Base-by-base conservation (phyloP, 1,139 yeast genomes). In the Hanseniaspora sp. region DNA sequence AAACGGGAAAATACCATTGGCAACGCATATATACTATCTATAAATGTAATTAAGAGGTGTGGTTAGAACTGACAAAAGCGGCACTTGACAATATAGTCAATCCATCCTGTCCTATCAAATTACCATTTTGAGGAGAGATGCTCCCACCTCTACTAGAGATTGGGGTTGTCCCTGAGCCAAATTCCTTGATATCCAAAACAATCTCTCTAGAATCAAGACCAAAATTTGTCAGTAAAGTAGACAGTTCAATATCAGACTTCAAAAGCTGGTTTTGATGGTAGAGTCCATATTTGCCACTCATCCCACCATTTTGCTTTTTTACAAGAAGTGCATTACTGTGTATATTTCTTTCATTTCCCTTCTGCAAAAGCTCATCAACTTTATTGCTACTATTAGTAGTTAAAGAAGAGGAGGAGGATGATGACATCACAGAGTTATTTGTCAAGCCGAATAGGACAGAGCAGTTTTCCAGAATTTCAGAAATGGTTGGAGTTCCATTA, bases 401-500 rank as follows among this genome's bases (percentile, higher is more conserved):
- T 23, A 23, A 29, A n/a, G 18, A 30, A 18, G 44, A 31, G 31
- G 13, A 33, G 3, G 35, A 33, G 4, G 45, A 13, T 13, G 34
- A 13, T 11, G 11, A 3, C 9, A 23, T 6, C 2, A 13, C 18
- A 2, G 15, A n/a, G 13, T 13, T 42, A 23, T 29, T 30, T 15
- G 46, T 33, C 9, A 51, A 33, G 15, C 61, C 62, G 54, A 67
- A 67, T 23, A 67, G 52, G 17, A 59, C 57, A 13, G 62, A 60
- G 42, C 64, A 63, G 48, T 65, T 67, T 48, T 63, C 64, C 7
- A 66, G 39, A 5, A 67, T 60, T 57, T 67, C 70, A 30, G 51
- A 55, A 6, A 64, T 58, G 5, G 69, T 64, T 11, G 70, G 70
- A 7, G 69, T 62, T 1, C 67, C 68, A 57, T 66, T 64, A 55